A percentile compares a stretch with the other conserved stretches of the same genome.
These are phyloP conservation scores for Triticum turgidum DNA, from an alignment of 176 grass and related monocot species.

Conservation along the genomic window DNA sequence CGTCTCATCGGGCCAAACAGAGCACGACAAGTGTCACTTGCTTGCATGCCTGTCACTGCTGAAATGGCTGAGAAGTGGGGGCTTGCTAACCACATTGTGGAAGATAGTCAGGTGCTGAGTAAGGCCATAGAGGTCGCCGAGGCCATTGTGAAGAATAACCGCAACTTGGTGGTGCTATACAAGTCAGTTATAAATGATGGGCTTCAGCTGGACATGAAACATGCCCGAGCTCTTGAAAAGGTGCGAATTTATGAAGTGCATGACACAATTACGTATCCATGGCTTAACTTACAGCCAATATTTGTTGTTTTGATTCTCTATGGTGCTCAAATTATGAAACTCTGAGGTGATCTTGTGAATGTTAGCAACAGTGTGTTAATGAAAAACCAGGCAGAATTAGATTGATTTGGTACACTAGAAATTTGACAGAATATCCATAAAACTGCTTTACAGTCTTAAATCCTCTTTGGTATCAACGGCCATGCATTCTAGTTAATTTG, in stretches of 20 bases:
- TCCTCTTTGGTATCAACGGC: background rate
- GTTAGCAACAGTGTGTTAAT: background rate
- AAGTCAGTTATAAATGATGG: conserved; percentile 94
- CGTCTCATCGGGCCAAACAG: conserved; percentile 79
- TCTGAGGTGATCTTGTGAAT: background rate
- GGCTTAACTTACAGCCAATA: background rate
- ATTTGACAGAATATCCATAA: background rate
- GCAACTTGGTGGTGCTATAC: conserved; percentile 67
- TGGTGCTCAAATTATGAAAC: background rate
- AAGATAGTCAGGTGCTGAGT: conserved; percentile 58
- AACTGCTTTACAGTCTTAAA: background rate
- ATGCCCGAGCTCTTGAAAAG: conserved; percentile 80
- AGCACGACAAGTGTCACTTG: conserved; percentile 78
- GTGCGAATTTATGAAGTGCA: conserved; percentile 27
- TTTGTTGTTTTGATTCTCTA: background rate
- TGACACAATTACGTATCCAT: background rate
- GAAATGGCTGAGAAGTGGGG: conserved; percentile 90
- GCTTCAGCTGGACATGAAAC: conserved; percentile 60
- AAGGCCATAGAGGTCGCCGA: conserved; percentile 68
- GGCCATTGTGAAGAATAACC: conserved; percentile 73
- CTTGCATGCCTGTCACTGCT: conserved; percentile 64
- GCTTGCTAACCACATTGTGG: conserved; percentile 76
- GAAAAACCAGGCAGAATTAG: background rate
- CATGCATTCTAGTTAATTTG: background rate
- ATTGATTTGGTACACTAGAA: background rate